Conservation (phyloP, 148 eudicot species). For the Salicornia ramosissima region DNA sequence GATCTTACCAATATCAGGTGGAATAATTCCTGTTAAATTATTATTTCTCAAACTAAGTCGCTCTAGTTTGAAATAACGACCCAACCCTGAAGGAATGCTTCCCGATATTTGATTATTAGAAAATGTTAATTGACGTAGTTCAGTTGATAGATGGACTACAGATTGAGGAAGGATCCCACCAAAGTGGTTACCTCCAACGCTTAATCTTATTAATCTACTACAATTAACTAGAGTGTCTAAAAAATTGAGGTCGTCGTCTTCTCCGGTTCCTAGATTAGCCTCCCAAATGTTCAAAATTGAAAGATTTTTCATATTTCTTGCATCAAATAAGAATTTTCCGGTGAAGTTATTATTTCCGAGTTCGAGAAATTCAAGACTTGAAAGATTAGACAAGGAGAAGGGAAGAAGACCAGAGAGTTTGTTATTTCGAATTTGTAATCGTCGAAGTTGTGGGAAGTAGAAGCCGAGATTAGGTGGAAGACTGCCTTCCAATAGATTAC, state of each 20-base stretch:
- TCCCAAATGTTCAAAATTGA: background rate
- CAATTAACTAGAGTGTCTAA: conserved; percentile 13
- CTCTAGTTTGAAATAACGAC: background rate
- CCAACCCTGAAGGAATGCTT: conserved; percentile 1
- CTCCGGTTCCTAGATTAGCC: conserved; percentile 9
- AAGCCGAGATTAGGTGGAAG: conserved; percentile 15
- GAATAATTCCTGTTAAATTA: conserved; percentile 19
- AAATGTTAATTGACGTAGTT: background rate
- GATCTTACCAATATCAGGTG: conserved; percentile 17
- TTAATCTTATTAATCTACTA: background rate
- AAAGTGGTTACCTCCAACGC: background rate
- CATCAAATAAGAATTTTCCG: conserved; percentile 15
- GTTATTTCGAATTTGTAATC: background rate
- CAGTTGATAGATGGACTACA: conserved; percentile 17
- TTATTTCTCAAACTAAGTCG: background rate
- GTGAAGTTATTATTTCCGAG: background rate
- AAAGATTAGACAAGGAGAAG: conserved; percentile 10
- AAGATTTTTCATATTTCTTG: background rate
- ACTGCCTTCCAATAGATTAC: conserved; percentile 6
- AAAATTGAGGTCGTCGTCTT: conserved; percentile 14
- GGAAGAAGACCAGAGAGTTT: conserved; percentile 11
- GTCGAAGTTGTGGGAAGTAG: conserved; percentile 8
- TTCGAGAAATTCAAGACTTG: background rate
- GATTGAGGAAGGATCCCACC: conserved; percentile 19
- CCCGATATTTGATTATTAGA: conserved; percentile 14